Base-by-base conservation (phyloP, 2,329 filamentous ascomycete genomes). In the Colletotrichum sp. region DNA sequence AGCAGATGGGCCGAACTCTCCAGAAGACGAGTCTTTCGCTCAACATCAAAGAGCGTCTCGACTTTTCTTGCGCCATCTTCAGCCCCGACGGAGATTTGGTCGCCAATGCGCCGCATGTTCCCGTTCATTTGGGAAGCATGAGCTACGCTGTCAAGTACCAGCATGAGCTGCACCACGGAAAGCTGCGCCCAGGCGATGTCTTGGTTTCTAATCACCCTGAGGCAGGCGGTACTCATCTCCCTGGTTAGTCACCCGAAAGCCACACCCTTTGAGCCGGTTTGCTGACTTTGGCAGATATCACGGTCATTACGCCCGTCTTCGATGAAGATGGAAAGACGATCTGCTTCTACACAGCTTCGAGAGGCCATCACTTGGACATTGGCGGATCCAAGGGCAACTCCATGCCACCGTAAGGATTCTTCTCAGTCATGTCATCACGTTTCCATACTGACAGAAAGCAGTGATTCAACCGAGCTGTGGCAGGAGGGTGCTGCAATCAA, bases 61-160 rank as follows among this genome's bases (percentile, higher is more conserved):
- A 96, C 79, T 96, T 95, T 79, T 95, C 93, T 2, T 96, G 94
- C 76, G 94, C 94, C 3, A 85, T 96, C 0, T 96, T 96, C 78
- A 93, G 94, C 86, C 91, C 9, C 82, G 92, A 92, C 21, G 94
- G 93, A 15, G 92, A 92, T 0, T 85, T 95, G 1, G 93, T 95
- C 2, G 93, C 93, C 6, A 95, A 95, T 79, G 90, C 93, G 8
- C 94, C 94, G 0, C 93, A 95, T 84, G 86, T 95, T 1, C 93
- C 93, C 0, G 93, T 95, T 2, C n/a, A 72, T n/a, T 84, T 95
- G 4, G 93, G 93, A 24, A 93, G 91, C 29, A 95, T 95, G 93
- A 92, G 92, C 16, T 94, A 93, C 51, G 94, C 93, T 27, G 93
- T 95, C 4, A 88, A 90, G 75, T 93, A 80, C 89, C 95, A 86